Conservation (phyloP, 768 basidiomycete genomes). For the Rhodosporidiobolus sp. region DNA sequence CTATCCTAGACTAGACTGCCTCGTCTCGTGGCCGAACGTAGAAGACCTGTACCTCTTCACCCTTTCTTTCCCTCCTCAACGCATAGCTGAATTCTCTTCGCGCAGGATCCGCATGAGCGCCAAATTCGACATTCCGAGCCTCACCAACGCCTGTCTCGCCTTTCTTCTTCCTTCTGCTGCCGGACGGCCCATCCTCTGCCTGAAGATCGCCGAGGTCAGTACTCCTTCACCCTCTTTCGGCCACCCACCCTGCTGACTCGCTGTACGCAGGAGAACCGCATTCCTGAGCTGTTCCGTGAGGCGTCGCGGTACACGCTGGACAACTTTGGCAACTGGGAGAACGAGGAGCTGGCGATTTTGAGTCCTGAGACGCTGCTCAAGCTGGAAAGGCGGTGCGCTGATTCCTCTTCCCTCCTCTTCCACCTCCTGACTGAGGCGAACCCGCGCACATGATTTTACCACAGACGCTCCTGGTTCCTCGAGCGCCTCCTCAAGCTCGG, state of each 20-base stretch:
- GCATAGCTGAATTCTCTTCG: too few relatives aligned
- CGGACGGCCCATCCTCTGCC: conserved; percentile 85
- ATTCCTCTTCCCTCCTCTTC: neutral
- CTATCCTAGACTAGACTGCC: conserved; percentile 69
- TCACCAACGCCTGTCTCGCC: conserved; percentile 62
- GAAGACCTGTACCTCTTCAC: conserved; percentile 58
- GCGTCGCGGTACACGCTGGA: conserved; percentile 78
- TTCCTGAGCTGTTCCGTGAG: conserved; percentile 64
- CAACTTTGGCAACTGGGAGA: conserved; percentile 42
- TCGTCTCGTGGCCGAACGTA: conserved; percentile 92
- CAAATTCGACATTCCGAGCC: conserved; percentile 32
- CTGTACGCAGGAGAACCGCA: neutral
- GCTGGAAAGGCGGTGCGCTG: conserved; percentile 64
- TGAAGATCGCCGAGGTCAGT: conserved; percentile 67
- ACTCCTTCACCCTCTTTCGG: neutral
- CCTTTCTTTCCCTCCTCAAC: neutral
- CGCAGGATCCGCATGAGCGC: conserved; percentile 2
- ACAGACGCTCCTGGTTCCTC: conserved; percentile 87
- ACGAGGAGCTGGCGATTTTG: conserved; percentile 51
- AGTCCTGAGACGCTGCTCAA: conserved; percentile 78
- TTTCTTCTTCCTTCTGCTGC: conserved; percentile 91
- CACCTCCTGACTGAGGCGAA: neutral
- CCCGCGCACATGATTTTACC: neutral
- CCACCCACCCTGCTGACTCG: neutral
- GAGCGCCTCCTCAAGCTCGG: conserved; percentile 91